Base-by-base conservation (phyloP, 2,329 filamentous ascomycete species). In the Emergomyces orientalis region DNA sequence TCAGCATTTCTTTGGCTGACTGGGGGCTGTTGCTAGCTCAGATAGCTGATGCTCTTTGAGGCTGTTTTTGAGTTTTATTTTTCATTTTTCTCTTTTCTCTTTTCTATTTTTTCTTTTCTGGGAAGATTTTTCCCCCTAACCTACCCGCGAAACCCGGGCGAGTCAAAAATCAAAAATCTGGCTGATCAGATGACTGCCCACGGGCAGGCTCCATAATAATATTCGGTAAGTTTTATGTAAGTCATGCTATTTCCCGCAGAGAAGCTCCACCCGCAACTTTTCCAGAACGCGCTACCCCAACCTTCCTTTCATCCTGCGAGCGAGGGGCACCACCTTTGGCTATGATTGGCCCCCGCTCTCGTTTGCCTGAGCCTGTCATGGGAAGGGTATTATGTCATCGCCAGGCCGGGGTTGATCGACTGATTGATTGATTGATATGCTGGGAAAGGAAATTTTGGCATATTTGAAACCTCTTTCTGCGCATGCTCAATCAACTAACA, bases 201-300 rank as follows among this genome's bases (percentile, higher is more conserved):
- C 22, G 1, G 47, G 0, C 8, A 17, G 17, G 25, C 49, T 32
- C 22, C 22, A 32, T 19, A 6, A 17, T 14, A 47, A 7, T 13
- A 39, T 2, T 47, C 43, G 43, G n/a, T 47, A 27, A 27, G 47
- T 51, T 51, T 17, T 11, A 51, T 51, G 47, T 51, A 51, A 51
- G 47, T 51, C 47, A 51, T 51, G 11, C 25, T 17, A 27, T 51
- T 13, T 45, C 47, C 13, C 25, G 47, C 47, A 51, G 47, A 6
- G 47, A 51, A 51, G 47, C 30, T 58, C 55, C 55, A 41, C 34
- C 55, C 3, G 19, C 37, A 19, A 19, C 34, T 9, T 58, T 58
- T 58, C 55, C 55, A 58, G 55, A 58, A 58, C 37, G 14, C 55
- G 22, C 55, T 43, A 43, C 55, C 25, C 55, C 32, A 55, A 8